Conservation (phyloP, 1,284 basidiomycete genomes). For the Agroathelia rolfsii region DNA sequence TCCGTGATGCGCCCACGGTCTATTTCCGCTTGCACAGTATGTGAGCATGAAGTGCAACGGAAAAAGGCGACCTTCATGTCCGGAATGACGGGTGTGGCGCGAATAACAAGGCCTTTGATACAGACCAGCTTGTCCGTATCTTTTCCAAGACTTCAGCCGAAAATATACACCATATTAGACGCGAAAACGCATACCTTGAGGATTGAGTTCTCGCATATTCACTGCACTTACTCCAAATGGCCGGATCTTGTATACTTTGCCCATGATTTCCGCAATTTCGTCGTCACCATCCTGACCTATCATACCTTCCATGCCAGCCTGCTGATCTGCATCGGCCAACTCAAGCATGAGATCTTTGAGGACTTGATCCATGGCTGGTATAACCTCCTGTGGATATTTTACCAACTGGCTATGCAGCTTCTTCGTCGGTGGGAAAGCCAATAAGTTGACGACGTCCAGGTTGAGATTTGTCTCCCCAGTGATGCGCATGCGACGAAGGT, state of each 20-base stretch:
- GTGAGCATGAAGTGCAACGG: slow-evolving; percentile 91
- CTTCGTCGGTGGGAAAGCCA: slow-evolving; percentile 78
- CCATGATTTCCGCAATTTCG: slow-evolving; percentile 74
- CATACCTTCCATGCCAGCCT: slow-evolving; percentile 59
- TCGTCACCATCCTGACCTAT: slow-evolving; percentile 62
- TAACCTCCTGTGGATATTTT: slow-evolving; percentile 94
- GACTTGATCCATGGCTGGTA: slow-evolving; percentile 95
- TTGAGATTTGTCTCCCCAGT: slow-evolving; percentile 92
- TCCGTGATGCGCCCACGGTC: slow-evolving; percentile 95
- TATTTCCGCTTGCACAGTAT: slow-evolving; percentile 92
- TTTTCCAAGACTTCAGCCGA: slow-evolving; percentile 22
- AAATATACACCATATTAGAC: slow-evolving; percentile 1
- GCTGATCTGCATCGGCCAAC: slow-evolving; percentile 69
- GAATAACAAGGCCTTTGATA: slow-evolving; percentile 95
- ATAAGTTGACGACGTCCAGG: slow-evolving; percentile 83
- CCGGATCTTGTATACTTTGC: slow-evolving; percentile 81
- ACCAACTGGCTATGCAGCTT: slow-evolving; percentile 74
- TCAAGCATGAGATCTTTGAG: slow-evolving; percentile 87
- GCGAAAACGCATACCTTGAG: slow-evolving; percentile 51
- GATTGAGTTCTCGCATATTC: slow-evolving; percentile 90
- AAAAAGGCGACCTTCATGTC: slow-evolving; percentile 99
- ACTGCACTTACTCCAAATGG: slow-evolving; percentile 78
- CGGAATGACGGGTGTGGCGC: slow-evolving; percentile 94
- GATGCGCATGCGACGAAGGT: slow-evolving; percentile 79
- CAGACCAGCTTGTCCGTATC: slow-evolving; percentile 95